These are phyloP conservation scores for Suhomyces yuchorum DNA, from an alignment of 1,139 yeast genomes.

Conservation along the genomic window DNA sequence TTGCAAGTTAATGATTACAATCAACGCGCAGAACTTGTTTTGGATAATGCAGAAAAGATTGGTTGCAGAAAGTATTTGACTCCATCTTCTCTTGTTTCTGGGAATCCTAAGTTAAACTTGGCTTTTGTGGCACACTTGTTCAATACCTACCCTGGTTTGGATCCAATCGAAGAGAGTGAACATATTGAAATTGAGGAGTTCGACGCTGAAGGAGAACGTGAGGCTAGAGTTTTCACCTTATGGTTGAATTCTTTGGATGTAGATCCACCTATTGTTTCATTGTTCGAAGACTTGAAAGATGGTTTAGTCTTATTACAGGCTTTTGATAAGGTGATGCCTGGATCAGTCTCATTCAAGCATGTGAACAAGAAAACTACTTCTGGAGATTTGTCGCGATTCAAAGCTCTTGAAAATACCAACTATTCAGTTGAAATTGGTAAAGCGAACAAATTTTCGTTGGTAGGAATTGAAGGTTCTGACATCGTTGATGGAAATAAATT, in stretches of 20 bases:
- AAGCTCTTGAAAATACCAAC: conserved; percentile 93
- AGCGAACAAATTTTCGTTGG: conserved; percentile 86
- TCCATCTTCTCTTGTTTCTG: conserved; percentile 89
- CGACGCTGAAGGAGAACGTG: conserved; percentile 99
- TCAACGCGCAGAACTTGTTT: conserved; percentile 83
- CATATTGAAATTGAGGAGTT: conserved; percentile 89
- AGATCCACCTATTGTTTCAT: conserved; percentile 87
- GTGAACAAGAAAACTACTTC: conserved; percentile 79
- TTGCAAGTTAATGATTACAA: conserved; percentile 72
- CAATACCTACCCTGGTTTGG: conserved; percentile 95
- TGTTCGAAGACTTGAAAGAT: conserved; percentile 94
- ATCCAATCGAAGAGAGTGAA: conserved; percentile 91
- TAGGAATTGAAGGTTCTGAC: conserved; percentile 98
- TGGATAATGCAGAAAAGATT: conserved; percentile 83
- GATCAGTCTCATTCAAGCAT: conserved; percentile 77
- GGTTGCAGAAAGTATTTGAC: conserved; percentile 94
- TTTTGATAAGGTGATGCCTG: conserved; percentile 93
- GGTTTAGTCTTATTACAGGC: conserved; percentile 90
- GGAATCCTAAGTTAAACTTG: conserved; percentile 93
- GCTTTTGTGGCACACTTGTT: conserved; percentile 97
- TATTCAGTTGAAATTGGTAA: conserved; percentile 96
- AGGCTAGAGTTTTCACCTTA: conserved; percentile 95
- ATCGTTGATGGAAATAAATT: conserved; percentile 92
- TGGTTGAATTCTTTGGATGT: conserved; percentile 97
- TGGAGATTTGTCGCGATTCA: conserved; percentile 85